Evolutionary conservation across 1,284 basidiomycete species (phyloP), one percentile per base, ranked within the genome.

Genomic region (Rhodofomes roseus): DNA sequence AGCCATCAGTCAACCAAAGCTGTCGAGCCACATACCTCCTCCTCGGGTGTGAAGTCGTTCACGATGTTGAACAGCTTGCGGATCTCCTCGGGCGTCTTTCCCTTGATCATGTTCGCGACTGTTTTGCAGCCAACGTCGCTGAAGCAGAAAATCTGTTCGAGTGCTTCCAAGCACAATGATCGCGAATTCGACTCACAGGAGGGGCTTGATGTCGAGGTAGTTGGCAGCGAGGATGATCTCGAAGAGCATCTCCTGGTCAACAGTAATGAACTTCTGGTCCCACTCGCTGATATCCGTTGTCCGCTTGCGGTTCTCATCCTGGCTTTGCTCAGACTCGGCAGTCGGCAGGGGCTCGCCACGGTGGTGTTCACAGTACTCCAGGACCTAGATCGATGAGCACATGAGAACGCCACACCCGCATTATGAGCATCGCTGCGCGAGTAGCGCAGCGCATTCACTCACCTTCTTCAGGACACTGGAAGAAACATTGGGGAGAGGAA

Each of bases 101-200:
- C 95, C 80, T 97, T 97, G 82, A 97, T 97, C 97, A 99, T 99
- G 84, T 99, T 98, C 29, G 97, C 97, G 9, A 99, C 97, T 16
- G 96, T 99, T 85, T 99, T 98, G 87, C 97, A 99, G 1, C 97
- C 97, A 62, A 99, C 95, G 73, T 99, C 97, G 66, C 95, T 96
- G 69, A 54, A 54, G 27, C 54, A 27, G 34, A 59, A 48, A 8
- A 20, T 43, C 14, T 27, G 31, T n/a, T 37, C 48, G 14, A 48
- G 23, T 25, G 1, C 41, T 27, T 16, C n/a, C 27, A 39, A 20
- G 14, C 27, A 11, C 4, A 40, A 7, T 34, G 22, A 1, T 18
- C 48, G 18, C 29, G 18, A 48, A 37, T 14, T 34, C 14, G 23
- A 81, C 91, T 68, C 68, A 96, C 95, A 99, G 87, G 51, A 99